Evolutionary conservation across 306 rosid genomes (phyloP).

Genomic region (Acacia confusa): DNA sequence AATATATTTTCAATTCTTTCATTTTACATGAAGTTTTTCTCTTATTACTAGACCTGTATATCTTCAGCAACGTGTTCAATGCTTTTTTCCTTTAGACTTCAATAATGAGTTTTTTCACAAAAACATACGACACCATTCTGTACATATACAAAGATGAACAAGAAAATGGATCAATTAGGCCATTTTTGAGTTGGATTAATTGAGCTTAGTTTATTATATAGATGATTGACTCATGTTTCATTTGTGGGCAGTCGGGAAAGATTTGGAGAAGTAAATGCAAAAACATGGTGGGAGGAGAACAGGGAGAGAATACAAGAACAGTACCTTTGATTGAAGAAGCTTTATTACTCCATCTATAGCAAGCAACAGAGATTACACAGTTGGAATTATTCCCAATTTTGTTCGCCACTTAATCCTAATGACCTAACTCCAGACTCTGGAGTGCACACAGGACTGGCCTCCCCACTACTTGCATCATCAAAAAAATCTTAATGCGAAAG

Average conservation of each 20-base stretch:
- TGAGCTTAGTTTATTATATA: not conserved
- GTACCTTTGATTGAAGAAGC: constrained; percentile 54
- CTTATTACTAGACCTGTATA: not conserved
- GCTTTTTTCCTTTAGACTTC: not conserved
- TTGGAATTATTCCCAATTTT: constrained; percentile 38
- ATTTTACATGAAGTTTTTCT: not conserved
- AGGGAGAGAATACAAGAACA: constrained; percentile 83
- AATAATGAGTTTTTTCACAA: not conserved
- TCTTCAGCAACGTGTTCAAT: not conserved
- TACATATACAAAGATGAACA: not conserved
- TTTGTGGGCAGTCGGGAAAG: constrained; percentile 67
- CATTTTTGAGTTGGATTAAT: no score
- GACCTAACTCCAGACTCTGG: constrained; percentile 20
- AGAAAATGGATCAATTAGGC: not conserved
- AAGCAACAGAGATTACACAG: constrained; percentile 3
- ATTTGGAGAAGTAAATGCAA: constrained; percentile 77
- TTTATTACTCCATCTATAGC: not conserved
- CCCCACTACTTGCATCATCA: not conserved
- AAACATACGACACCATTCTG: not conserved
- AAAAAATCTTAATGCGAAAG: not conserved
- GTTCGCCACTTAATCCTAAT: constrained; percentile 23
- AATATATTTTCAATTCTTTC: not conserved
- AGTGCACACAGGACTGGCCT: constrained; percentile 24
- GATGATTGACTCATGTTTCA: constrained; percentile 8
- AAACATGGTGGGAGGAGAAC: constrained; percentile 91